Percentiles rank a stretch among this genome's conserved stretches.
Conservation (phyloP, 2,329 filamentous ascomycete species). For the Aspergillus sp. region DNA sequence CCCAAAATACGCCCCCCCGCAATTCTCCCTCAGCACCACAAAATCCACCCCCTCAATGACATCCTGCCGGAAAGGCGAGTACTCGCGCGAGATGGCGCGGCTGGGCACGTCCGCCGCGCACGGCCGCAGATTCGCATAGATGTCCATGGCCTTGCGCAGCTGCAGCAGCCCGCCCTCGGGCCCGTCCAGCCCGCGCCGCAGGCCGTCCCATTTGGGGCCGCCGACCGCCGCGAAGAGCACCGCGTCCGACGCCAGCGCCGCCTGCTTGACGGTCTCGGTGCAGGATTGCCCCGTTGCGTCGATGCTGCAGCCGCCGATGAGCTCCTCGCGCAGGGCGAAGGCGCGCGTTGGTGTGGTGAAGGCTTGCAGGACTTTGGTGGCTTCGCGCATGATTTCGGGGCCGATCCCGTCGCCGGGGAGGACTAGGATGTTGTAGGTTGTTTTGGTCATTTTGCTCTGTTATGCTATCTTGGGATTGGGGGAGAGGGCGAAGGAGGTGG, state of each 20-base stretch:
- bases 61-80: conserved; percentile 76
- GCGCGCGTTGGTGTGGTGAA: conserved; percentile 67
- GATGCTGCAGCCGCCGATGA: conserved; percentile 85
- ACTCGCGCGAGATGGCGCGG: conserved; percentile 68
- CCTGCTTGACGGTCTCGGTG: conserved; percentile 73
- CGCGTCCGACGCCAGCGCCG: conserved; percentile 77
- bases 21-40: conserved; percentile 52
- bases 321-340: conserved; percentile 80
- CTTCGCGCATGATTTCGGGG: conserved; percentile 62
- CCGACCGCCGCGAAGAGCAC: conserved; percentile 87
- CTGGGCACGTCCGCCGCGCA: conserved; percentile 73
- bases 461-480: background rate
- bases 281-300: conserved; percentile 71
- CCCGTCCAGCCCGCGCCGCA: conserved; percentile 63
- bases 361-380: conserved; percentile 65
- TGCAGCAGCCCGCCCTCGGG: conserved; percentile 84
- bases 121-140: conserved; percentile 87
- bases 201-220: conserved; percentile 86
- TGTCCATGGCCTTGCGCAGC: conserved; percentile 82
- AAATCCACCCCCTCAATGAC: conserved; percentile 84
- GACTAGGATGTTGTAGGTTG: conserved; percentile 68
- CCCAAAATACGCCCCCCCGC: conserved; percentile 44
- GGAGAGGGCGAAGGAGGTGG: too few relatives aligned
- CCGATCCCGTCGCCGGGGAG: conserved; percentile 78
- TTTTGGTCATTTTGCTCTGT: conserved; percentile 13